Evolutionary conservation across 768 basidiomycete species (phyloP).

Genomic region (Psilocybe cubensis): DNA sequence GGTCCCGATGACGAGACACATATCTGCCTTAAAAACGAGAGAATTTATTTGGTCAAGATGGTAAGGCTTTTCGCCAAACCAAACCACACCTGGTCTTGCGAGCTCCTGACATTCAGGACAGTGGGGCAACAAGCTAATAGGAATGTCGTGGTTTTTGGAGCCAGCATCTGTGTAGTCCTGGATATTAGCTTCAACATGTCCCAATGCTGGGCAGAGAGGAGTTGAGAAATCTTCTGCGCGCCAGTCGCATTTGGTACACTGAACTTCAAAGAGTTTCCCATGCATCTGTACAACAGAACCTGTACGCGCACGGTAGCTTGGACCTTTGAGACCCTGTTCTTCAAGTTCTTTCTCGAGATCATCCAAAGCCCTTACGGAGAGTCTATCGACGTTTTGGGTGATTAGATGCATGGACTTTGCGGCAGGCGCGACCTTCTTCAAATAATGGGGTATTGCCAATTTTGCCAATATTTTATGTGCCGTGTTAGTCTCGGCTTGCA

Average conservation of each 20-base stretch:
- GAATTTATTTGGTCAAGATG: conserved; percentile 33
- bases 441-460: conserved; percentile 32
- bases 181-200: conserved; percentile 1
- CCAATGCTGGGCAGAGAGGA: conserved; percentile 8
- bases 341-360: conserved; percentile 14
- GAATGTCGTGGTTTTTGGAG: conserved; percentile 6
- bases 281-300: conserved; percentile 49
- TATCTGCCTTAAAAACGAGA: conserved; percentile 11
- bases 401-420: conserved; percentile 30
- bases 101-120: conserved; percentile 28
- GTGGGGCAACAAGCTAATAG: background rate
- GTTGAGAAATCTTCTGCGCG: conserved; percentile 6
- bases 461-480: conserved; percentile 45
- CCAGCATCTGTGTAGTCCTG: conserved; percentile 2
- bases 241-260: conserved; percentile 26
- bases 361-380: conserved; percentile 35
- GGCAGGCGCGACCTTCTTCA: conserved; percentile 31
- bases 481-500: conserved; percentile 42
- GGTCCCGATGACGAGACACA: conserved; percentile 39
- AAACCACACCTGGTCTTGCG: conserved; percentile 42
- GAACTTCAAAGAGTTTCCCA: conserved; percentile 47
- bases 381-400: conserved; percentile 51
- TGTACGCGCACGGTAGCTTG: conserved; percentile 5
- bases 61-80: conserved; percentile 43
- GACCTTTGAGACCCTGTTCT: too few relatives aligned